Evolutionary conservation across 2,329 filamentous ascomycete species (phyloP), one percentile per base, ranked within the genome.

Genomic region (Penicillium brasilianum): DNA sequence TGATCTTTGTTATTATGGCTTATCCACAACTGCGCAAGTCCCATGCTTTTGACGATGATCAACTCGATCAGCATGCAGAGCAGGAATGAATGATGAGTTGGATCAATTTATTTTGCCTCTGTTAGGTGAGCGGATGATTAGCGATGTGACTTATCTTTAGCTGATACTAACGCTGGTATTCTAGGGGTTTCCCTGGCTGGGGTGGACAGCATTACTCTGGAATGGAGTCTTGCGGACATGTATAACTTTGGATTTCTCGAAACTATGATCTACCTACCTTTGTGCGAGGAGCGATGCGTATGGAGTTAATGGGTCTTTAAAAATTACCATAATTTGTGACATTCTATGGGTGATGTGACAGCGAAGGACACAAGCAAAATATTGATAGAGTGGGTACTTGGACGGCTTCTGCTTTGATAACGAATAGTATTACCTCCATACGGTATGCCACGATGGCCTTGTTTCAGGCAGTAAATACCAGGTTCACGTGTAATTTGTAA

Each of bases 1-100:
- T 76, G 2, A 57, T 70, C 18, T 74, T 75, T 53, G 74, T 76
- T 41, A 46, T 70, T 1, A 62, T 76, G 5, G 69, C 64, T 13
- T 76, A 74, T 61, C 73, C 74, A 0, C 64, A 63, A 3, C 58
- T 75, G 1, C 62, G 65, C 4, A 74, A 71, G 59, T 62, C 63
- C 2, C 43, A 53, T 43, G 10, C 30, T 16, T 8, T 60, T 28
- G 59, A 63, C 32, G 16, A 36, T 2, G 56, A 66, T 49, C 36
- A 44, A 37, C 2, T 28, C 30, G 2, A 43, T 53, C 22, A 39
- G 14, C 18, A 57, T 50, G 18, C n/a, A 30, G 25, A 52, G 10
- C 11, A 14, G 30, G 20, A 51, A 14, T 39, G 50, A 39, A 39
- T 25, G 7, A 36, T 20, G 13, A 22, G 11, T 41, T 5, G 11